Evolutionary conservation across 1,284 basidiomycete genomes (phyloP), one percentile per base, ranked within the genome.

Genomic region (Ganoderma lingzhi): DNA sequence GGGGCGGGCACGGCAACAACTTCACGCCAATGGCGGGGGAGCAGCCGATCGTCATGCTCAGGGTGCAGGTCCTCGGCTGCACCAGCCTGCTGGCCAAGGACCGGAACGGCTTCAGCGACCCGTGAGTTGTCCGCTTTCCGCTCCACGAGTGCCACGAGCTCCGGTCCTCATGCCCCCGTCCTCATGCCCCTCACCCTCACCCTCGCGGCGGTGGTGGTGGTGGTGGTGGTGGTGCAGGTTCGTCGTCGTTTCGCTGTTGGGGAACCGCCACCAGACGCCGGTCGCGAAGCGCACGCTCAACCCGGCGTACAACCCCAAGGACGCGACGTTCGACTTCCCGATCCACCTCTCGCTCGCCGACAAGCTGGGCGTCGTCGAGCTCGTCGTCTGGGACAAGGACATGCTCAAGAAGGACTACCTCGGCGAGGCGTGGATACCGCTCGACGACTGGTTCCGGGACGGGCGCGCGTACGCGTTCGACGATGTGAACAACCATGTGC

Each of bases 351-450:
- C 90, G 9, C 85, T 92, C 41, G 91, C 90, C 0, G 93, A 92
- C 66, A 85, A 87, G 55, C 86, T 96, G 14, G 92, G 93, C 55
- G 90, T 88, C 6, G 77, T 98, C 62, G 96, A 98, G 79, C 85
- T 96, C 60, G 92, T 98, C 41, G 86, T 96, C 0, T 99, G 97
- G 97, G 96, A 97, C 82, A 96, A 94, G 83, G 97, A 97, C 77
- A 83, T 92, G 74, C 80, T 96, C 73, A 89, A 87, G 78, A 96
- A 97, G 83, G 96, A 98, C 69, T 99, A 98, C 81, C 88, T 99
- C 62, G 97, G 97, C 39, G 97, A 99, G 80, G 87, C 90, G 12
- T 88, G 90, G 0, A 78, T 98, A 8, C 87, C 88, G 0, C 78
- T 97, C 35, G 89, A 93, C 39, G 89, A 94, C 59, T 98, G 96